A percentile compares a stretch with the other conserved stretches of the same genome.
Evolutionary conservation across 1,284 basidiomycete genomes (phyloP).

Genomic region (Laetiporus sulphureus): DNA sequence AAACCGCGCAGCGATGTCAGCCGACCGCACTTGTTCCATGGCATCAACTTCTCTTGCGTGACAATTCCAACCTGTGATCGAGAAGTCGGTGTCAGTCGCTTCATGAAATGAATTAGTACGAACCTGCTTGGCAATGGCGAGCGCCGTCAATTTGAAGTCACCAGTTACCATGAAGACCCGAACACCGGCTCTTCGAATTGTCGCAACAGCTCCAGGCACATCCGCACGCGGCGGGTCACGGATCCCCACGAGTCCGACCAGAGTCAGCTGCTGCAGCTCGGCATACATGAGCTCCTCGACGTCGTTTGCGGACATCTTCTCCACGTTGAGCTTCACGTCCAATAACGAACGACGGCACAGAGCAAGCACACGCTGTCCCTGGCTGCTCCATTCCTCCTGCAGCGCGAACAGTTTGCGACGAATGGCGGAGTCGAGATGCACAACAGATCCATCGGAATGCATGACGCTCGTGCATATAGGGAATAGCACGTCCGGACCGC

Average conservation of each 20-base stretch:
- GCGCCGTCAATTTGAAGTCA: constrained; percentile 46
- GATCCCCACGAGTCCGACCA: constrained; percentile 59
- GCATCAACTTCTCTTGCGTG: constrained; percentile 38
- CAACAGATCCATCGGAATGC: constrained; percentile 29
- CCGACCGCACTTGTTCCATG: constrained; percentile 29
- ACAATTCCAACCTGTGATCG: constrained; percentile 62
- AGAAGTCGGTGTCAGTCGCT: no score
- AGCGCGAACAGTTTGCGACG: constrained; percentile 26
- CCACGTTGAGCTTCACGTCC: constrained; percentile 18
- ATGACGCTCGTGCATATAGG: constrained; percentile 37
- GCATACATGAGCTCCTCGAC: constrained; percentile 31
- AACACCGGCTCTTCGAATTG: constrained; percentile 53
- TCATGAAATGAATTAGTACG: constrained; percentile 41
- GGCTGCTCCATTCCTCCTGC: constrained; percentile 46
- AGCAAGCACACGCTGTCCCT: constrained; percentile 59
- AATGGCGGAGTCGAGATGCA: constrained; percentile 27
- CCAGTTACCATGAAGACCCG: constrained; percentile 70
- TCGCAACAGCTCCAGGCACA: constrained; percentile 42
- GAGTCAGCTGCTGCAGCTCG: constrained; percentile 39
- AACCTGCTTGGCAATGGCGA: constrained; percentile 54
- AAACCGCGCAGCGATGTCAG: constrained; percentile 9
- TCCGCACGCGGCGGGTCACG: constrained; percentile 60
- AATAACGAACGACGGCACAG: constrained; percentile 31
- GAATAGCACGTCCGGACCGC: constrained; percentile 55
- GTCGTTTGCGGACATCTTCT: constrained; percentile 27